phyloP scores from a whole-genome alignment of 306 rosid species.

The Castanea crenata region DNA sequence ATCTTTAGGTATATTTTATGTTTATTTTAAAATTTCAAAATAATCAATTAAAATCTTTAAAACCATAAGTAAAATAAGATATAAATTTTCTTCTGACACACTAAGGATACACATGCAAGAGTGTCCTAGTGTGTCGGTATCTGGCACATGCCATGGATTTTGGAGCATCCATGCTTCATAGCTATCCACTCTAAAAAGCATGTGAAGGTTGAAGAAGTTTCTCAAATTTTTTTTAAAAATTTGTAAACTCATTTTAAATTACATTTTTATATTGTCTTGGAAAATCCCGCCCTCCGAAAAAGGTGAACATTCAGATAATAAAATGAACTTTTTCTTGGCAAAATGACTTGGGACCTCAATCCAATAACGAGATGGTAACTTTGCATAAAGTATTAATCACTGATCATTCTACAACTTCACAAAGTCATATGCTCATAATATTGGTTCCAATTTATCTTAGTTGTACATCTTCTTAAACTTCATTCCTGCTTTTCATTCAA shows the following conservation, averaged over 20 bases:
- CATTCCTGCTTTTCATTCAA: constrained; percentile 43
- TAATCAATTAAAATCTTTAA: too few species aligned
- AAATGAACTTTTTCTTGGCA: not conserved
- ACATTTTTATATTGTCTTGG: not conserved
- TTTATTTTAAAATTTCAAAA: not conserved
- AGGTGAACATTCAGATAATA: not conserved
- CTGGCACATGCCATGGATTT: too few species aligned
- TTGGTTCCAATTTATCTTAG: not conserved
- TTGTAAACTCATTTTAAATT: not conserved
- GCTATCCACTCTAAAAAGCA: not conserved
- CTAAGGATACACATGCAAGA: too few species aligned
- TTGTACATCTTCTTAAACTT: constrained; percentile 20
- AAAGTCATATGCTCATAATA: not conserved
- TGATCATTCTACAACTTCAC: not conserved
- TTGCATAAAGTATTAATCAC: not conserved
- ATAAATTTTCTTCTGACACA: too few species aligned
- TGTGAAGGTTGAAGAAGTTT: not conserved
- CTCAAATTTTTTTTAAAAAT: not conserved
- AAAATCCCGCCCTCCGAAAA: not conserved
- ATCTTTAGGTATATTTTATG: too few species aligned
- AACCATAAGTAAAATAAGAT: too few species aligned
- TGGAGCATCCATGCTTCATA: too few species aligned
- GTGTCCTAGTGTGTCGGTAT: too few species aligned
- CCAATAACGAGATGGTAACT: not conserved
- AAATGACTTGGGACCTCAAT: not conserved